Conservation (phyloP, 73 alveolate genomes). For the Paramecium pentaurelia region DNA sequence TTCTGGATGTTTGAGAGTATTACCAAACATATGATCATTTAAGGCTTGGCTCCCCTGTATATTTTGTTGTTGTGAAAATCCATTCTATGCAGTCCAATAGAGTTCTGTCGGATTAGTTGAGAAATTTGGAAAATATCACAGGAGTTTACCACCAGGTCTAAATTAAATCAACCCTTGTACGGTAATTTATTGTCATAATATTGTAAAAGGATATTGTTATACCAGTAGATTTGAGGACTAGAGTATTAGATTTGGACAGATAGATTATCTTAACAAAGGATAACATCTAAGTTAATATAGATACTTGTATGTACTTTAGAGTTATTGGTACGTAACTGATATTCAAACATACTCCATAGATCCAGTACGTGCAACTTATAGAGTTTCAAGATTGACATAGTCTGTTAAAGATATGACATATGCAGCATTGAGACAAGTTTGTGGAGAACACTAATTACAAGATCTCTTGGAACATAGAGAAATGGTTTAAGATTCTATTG, state of each 20-base stretch:
- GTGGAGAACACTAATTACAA: constrained; percentile 37
- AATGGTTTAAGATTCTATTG: constrained; percentile 23
- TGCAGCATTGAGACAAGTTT: constrained; percentile 39
- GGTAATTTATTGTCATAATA: background rate
- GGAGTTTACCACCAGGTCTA: constrained; percentile 9
- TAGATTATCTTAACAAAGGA: constrained; percentile 7
- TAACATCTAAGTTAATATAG: constrained; percentile 7
- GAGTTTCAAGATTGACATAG: background rate
- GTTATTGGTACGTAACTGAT: background rate
- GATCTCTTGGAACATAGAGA: constrained; percentile 36
- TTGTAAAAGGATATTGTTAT: background rate
- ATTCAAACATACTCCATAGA: background rate
- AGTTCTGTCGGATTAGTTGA: background rate
- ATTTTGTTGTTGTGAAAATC: constrained; percentile 30
- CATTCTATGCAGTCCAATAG: constrained; percentile 2
- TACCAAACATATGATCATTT: background rate
- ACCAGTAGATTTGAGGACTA: constrained; percentile 38
- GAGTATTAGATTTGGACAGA: constrained; percentile 36
- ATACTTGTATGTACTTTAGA: constrained; percentile 38
- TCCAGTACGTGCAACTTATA: constrained; percentile 19
- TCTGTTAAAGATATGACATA: constrained; percentile 44
- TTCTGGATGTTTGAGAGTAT: background rate
- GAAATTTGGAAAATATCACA: constrained; percentile 20
- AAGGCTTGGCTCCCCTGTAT: constrained; percentile 37
- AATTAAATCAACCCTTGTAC: constrained; percentile 48